Conservation (phyloP, 2,329 filamentous ascomycete genomes). For the Exserohilum turcica region DNA sequence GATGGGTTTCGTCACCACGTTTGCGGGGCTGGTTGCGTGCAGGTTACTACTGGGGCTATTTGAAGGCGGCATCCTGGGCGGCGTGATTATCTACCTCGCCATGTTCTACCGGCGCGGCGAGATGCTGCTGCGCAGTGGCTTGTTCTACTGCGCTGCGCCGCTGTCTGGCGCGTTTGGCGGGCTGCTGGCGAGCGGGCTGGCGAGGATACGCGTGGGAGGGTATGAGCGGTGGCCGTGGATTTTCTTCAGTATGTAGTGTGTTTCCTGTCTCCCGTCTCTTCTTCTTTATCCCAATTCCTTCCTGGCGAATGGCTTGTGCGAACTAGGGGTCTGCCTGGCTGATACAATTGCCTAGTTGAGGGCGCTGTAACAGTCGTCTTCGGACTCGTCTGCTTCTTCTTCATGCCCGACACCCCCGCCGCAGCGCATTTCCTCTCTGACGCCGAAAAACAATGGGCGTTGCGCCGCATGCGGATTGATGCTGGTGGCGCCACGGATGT, state of each 20-base stretch:
- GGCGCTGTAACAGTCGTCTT: conserved; percentile 36
- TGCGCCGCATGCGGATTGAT: conserved; percentile 37
- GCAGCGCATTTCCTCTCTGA: conserved; percentile 42
- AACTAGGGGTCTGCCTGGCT: conserved; percentile 14
- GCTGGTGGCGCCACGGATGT: conserved; percentile 30
- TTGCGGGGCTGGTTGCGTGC: conserved; percentile 48
- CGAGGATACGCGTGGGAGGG: conserved; percentile 43
- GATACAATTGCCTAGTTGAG: conserved; percentile 34
- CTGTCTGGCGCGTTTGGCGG: conserved; percentile 51
- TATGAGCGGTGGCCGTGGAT: conserved; percentile 48
- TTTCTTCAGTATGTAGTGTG: conserved; percentile 23
- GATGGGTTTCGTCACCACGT: conserved; percentile 51
- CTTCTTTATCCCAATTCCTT: conserved; percentile 1
- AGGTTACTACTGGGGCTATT: conserved; percentile 50
- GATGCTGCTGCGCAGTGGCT: conserved; percentile 48
- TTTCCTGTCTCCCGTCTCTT: background rate
- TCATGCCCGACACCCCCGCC: conserved; percentile 56
- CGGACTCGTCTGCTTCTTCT: conserved; percentile 56
- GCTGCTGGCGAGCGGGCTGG: conserved; percentile 51
- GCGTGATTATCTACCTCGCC: conserved; percentile 50
- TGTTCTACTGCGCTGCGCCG: conserved; percentile 48
- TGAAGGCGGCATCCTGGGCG: conserved; percentile 50
- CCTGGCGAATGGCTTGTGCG: too few relatives aligned
- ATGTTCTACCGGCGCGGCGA: conserved; percentile 52
- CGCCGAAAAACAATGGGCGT: conserved; percentile 34